These are phyloP conservation scores for Neurospora sublineolata DNA, from an alignment of 495 filamentous ascomycete genomes.

Conservation along the genomic window DNA sequence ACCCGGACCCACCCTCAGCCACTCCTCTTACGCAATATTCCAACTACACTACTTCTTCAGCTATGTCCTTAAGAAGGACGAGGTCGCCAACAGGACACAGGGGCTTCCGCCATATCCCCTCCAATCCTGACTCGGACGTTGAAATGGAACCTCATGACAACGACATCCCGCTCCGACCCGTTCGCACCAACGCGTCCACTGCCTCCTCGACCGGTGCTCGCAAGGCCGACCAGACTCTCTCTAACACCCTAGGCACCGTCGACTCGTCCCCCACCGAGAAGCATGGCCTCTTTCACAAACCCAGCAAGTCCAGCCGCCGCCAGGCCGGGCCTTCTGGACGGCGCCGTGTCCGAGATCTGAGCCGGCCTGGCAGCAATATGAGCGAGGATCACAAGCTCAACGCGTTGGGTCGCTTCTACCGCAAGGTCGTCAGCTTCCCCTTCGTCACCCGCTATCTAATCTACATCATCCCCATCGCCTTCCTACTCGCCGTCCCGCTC, in stretches of 20 bases:
- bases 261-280: slow-evolving; percentile 20
- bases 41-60: neutral
- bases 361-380: slow-evolving; percentile 44
- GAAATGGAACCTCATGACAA: slow-evolving; percentile 22
- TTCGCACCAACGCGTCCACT: slow-evolving; percentile 39
- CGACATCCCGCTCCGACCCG: slow-evolving; percentile 41
- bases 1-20: neutral
- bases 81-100: slow-evolving; percentile 9
- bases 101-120: neutral
- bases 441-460: slow-evolving; percentile 80
- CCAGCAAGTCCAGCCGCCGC: neutral
- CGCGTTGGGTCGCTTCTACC: slow-evolving; percentile 77
- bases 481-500: slow-evolving; percentile 69
- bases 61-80: slow-evolving; percentile 22
- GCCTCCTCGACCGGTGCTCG: slow-evolving; percentile 39
- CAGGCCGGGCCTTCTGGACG: slow-evolving; percentile 34
- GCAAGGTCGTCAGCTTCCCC: slow-evolving; percentile 73
- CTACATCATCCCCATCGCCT: slow-evolving; percentile 69
- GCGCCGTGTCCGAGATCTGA: slow-evolving; percentile 40
- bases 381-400: slow-evolving; percentile 53
- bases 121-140: neutral
- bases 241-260: slow-evolving; percentile 10
- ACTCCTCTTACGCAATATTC: neutral
- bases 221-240: slow-evolving; percentile 29
- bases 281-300: slow-evolving; percentile 39